Percentiles rank a stretch among this genome's conserved stretches.
Evolutionary conservation across 495 filamentous ascomycete species (phyloP).

Genomic region (Cryomyces antarcticus): DNA sequence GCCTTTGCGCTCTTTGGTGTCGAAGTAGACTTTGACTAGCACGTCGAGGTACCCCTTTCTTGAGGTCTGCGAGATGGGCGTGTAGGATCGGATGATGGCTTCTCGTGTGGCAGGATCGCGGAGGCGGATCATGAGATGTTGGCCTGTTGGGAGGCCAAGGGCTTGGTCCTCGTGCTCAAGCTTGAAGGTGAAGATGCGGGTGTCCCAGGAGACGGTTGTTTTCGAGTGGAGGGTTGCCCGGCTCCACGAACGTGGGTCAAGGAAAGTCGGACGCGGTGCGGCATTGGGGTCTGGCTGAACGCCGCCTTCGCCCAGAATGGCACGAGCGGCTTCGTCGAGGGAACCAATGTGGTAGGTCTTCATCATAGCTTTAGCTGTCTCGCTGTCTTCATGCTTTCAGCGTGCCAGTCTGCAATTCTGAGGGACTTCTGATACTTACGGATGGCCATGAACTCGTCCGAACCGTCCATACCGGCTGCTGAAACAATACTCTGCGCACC

Average conservation of each 20-base stretch:
- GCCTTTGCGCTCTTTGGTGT: constrained; percentile 33
- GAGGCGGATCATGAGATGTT: constrained; percentile 77
- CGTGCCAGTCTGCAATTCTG: background rate
- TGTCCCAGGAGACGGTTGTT: constrained; percentile 54
- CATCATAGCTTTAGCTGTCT: constrained; percentile 91
- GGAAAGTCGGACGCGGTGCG: constrained; percentile 37
- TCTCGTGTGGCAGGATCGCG: constrained; percentile 46
- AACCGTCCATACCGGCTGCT: constrained; percentile 67
- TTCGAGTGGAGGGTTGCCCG: constrained; percentile 47
- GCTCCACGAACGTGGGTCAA: constrained; percentile 51
- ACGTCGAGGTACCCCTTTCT: constrained; percentile 47
- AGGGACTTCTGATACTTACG: constrained; percentile 37
- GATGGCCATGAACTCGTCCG: constrained; percentile 87
- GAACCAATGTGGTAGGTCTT: constrained; percentile 70
- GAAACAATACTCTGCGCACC: constrained; percentile 74
- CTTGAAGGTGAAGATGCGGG: constrained; percentile 62
- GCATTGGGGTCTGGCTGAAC: constrained; percentile 8
- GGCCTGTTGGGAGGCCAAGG: constrained; percentile 67
- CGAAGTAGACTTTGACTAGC: constrained; percentile 74
- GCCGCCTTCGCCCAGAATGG: constrained; percentile 25
- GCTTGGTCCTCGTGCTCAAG: constrained; percentile 53
- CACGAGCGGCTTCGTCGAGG: constrained; percentile 36
- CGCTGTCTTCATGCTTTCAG: constrained; percentile 40
- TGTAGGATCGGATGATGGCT: constrained; percentile 72
- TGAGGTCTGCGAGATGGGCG: constrained; percentile 50